phyloP scores from a whole-genome alignment of 805 yeast species.

The Yarrowia keelungensis region DNA sequence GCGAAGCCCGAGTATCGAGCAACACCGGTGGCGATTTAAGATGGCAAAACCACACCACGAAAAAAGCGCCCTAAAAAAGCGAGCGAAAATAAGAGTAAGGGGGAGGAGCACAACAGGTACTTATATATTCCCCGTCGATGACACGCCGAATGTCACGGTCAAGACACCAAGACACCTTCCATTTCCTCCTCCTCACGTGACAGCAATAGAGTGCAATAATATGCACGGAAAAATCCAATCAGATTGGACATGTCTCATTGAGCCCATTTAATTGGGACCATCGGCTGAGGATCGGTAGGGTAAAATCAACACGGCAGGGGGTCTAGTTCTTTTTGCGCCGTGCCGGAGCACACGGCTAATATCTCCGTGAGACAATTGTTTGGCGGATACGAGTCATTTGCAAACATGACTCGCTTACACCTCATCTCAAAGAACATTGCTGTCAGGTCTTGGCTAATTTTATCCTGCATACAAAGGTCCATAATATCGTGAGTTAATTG shows the following conservation, averaged over 20 bases:
- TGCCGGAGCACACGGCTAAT: too few relatives aligned
- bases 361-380: too few relatives aligned
- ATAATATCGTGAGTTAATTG: too few relatives aligned
- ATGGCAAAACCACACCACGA: background rate
- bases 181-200: slow-evolving; percentile 1
- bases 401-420: too few relatives aligned
- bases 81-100: background rate
- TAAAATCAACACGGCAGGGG: background rate
- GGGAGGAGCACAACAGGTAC: background rate
- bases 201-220: slow-evolving; percentile 2
- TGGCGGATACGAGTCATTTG: too few relatives aligned
- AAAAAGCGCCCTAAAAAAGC: background rate
- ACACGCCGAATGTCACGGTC: background rate
- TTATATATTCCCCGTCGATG: background rate
- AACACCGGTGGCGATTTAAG: slow-evolving; percentile 2
- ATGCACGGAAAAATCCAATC: background rate
- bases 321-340: background rate
- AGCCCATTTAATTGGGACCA: slow-evolving; percentile 1
- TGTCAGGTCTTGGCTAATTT: slow-evolving; percentile 4
- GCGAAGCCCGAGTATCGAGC: slow-evolving; percentile 7
- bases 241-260: slow-evolving; percentile 4
- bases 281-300: slow-evolving; percentile 2
- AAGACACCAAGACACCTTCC: background rate
- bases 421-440: background rate
- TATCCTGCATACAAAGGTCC: background rate